These are phyloP conservation scores for Suillus decipiens DNA, from an alignment of 768 basidiomycete species.

Conservation along the genomic window DNA sequence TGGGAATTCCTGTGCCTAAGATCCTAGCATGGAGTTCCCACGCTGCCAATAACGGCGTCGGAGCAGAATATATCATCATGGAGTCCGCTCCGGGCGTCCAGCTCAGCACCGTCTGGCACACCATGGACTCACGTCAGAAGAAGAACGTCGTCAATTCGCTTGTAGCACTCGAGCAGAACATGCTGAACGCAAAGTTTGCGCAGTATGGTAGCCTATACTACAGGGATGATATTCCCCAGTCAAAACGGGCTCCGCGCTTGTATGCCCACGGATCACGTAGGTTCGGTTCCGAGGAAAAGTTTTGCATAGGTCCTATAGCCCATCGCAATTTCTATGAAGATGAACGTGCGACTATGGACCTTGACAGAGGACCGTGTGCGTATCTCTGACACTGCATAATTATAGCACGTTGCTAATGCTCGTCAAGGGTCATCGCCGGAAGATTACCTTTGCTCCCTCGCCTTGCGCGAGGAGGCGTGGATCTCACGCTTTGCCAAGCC, in stretches of 20 bases:
- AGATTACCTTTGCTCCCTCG: conserved; percentile 24
- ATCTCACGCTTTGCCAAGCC: conserved; percentile 16
- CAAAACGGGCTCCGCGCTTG: conserved; percentile 10
- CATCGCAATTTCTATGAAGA: conserved; percentile 31
- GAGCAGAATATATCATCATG: conserved; percentile 37
- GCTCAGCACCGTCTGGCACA: conserved; percentile 23
- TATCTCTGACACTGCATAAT: conserved; percentile 7
- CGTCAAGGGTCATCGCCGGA: conserved; percentile 21
- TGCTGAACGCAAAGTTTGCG: conserved; percentile 25
- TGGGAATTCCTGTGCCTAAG: conserved; percentile 31
- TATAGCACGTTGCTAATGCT: conserved; percentile 4
- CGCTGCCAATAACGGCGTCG: conserved; percentile 24
- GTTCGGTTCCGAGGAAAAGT: conserved; percentile 23
- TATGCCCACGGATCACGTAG: conserved; percentile 15
- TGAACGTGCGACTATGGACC: conserved; percentile 25
- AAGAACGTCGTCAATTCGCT: conserved; percentile 20
- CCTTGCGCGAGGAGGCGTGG: conserved; percentile 22
- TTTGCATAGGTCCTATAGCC: conserved; percentile 34
- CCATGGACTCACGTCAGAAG: conserved; percentile 19
- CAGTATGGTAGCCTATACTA: conserved; percentile 36
- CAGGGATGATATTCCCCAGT: conserved; percentile 25
- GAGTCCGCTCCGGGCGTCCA: conserved; percentile 31
- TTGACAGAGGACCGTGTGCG: conserved; percentile 38
- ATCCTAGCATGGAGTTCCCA: conserved; percentile 32
- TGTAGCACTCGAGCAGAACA: conserved; percentile 24